phyloP scores from a whole-genome alignment of 1,284 basidiomycete species.

The Cutaneotrichosporon spelunceum region DNA sequence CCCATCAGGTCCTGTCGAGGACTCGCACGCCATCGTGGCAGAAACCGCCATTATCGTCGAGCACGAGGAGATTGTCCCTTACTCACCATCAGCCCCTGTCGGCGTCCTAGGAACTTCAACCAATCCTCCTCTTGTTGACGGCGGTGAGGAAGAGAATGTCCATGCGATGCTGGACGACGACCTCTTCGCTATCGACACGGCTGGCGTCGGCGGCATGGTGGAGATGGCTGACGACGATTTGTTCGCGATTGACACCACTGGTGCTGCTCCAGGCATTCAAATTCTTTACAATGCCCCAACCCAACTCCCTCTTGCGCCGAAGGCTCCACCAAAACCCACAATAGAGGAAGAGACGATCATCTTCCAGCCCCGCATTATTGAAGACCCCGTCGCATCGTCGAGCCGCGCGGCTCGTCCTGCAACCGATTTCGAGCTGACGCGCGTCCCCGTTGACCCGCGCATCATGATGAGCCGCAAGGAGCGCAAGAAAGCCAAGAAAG shows the following conservation, averaged over 20 bases:
- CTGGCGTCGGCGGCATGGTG: background rate
- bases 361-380: constrained; percentile 36
- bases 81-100: background rate
- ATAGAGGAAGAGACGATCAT: constrained; percentile 46
- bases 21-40: background rate
- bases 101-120: background rate
- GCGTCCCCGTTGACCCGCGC: constrained; percentile 29
- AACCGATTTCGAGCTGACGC: constrained; percentile 15
- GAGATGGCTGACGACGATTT: constrained; percentile 18
- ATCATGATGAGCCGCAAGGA: constrained; percentile 25
- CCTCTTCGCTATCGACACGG: constrained; percentile 28
- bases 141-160: background rate
- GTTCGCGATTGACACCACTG: constrained; percentile 37
- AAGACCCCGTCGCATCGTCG: constrained; percentile 21
- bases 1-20: too few species aligned
- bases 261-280: constrained; percentile 3
- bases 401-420: constrained; percentile 1
- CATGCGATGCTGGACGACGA: constrained; percentile 6
- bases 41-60: constrained; percentile 1
- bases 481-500: constrained; percentile 34
- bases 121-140: background rate
- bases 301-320: constrained; percentile 4
- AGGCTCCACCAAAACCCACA: constrained; percentile 5
- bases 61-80: background rate
- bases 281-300: constrained; percentile 30